Conservation (phyloP, 2,329 filamentous ascomycete species). For the Xylaria sp. region DNA sequence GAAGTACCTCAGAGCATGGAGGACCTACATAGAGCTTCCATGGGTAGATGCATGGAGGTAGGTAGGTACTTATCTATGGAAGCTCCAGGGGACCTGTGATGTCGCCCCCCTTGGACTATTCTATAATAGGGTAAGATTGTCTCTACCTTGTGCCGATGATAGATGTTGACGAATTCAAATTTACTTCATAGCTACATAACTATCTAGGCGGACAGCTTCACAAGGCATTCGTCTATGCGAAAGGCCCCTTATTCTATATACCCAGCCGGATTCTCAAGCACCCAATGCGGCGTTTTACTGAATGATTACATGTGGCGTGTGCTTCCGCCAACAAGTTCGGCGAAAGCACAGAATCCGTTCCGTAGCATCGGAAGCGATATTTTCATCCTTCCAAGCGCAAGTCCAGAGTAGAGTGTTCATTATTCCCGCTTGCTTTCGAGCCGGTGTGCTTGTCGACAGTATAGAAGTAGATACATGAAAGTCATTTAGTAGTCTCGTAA, state of each 20-base stretch:
- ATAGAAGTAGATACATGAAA: constrained; percentile 15
- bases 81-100: constrained; percentile 4
- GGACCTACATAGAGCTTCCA: no score
- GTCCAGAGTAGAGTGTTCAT: constrained; percentile 12
- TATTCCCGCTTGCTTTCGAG: constrained; percentile 1
- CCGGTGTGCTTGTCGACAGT: not conserved
- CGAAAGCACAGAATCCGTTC: not conserved
- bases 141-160: constrained; percentile 5
- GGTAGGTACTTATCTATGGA: no score
- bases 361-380: constrained; percentile 1
- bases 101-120: not conserved
- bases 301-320: constrained; percentile 7
- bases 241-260: not conserved
- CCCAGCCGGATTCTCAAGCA: no score
- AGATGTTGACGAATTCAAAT: constrained; percentile 4
- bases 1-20: no score
- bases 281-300: no score
- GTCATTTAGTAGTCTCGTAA: constrained; percentile 15
- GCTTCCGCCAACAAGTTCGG: not conserved
- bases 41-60: no score
- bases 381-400: constrained; percentile 1
- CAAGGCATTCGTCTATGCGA: no score
- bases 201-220: no score
- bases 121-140: constrained; percentile 5
- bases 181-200: no score